phyloP scores from a whole-genome alignment of 108 stramenopile genomes.

The Cyclostephanos invisitatus region DNA sequence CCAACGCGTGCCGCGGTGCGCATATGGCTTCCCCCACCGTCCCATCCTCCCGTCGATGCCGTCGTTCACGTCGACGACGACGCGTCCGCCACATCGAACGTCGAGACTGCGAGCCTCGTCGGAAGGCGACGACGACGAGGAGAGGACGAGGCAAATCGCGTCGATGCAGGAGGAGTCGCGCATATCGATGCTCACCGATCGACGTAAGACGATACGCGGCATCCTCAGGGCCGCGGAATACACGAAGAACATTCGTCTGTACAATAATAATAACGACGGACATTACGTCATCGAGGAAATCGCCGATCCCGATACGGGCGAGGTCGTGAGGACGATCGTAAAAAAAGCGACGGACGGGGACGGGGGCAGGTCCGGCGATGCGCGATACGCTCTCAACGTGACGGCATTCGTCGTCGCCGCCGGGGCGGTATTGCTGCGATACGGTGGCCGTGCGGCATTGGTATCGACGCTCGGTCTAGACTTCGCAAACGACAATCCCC shows the following conservation, averaged over 20 bases:
- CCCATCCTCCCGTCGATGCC: too few relatives aligned
- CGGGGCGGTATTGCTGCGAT: conserved; percentile 81
- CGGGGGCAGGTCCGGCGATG: conserved; percentile 60
- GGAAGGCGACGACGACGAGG: conserved; percentile 24
- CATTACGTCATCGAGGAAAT: conserved; percentile 43
- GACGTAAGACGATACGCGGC: conserved; percentile 66
- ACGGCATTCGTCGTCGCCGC: conserved; percentile 86
- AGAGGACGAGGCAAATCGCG: conserved; percentile 22
- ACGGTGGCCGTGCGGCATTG: conserved; percentile 88
- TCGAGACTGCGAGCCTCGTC: not conserved
- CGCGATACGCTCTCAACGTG: conserved; percentile 68
- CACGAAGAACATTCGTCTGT: conserved; percentile 53
- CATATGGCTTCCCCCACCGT: too few relatives aligned
- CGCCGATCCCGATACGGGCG: conserved; percentile 58
- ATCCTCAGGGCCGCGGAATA: conserved; percentile 63
- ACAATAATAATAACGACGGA: conserved; percentile 44
- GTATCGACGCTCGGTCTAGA: conserved; percentile 83
- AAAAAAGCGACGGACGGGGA: not conserved
- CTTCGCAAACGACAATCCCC: conserved; percentile 82
- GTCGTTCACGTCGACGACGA: not conserved
- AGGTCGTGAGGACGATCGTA: conserved; percentile 3
- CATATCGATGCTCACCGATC: conserved; percentile 50
- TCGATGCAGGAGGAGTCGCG: conserved; percentile 62
- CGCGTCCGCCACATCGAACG: not conserved
- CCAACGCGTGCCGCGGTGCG: too few relatives aligned